Base-by-base conservation (phyloP, 2,329 filamentous ascomycete genomes). In the Colletotrichum navitas region DNA sequence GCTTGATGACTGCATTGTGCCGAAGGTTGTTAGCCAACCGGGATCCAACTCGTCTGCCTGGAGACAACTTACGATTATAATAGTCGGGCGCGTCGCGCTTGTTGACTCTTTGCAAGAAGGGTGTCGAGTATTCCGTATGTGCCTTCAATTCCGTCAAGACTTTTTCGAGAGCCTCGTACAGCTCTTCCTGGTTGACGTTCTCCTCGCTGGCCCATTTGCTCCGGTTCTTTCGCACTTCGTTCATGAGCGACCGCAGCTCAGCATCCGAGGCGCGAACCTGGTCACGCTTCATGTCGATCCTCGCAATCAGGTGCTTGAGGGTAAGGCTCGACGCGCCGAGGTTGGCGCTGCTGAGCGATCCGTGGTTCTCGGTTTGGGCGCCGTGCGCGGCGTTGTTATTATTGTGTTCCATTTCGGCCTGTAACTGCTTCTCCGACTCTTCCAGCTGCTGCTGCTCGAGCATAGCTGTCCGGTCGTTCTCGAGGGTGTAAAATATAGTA, bases 181-280 rank as follows among this genome's bases (percentile, higher is more conserved):
- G 87, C 82, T 99, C 96, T 81, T 99, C 96, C 82, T 99, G 96
- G 71, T 96, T 95, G 73, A 99, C 92, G 76, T 97, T 96, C 76
- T 99, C 96, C 81, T 98, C 96, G 80, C 93, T 98, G 4, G 96
- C 95, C 96, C 96, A 99, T 83, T 99, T 99, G 82, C 95, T 98
- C 77, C 96, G 89, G 77, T 98, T 98, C 82, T 98, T 99, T 74
- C 96, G 90, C 24, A 99, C 96, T 81, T 99, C 96, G 77, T 96
- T 98, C 89, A 99, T 97, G 70, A 99, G 85, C 61, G 92, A 94
- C 71, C 96, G 91, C 71, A 99, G 86, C 79, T 99, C 95, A 32
- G 94, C 93, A 83, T 99, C 96, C 1, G 95, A 97, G 24, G 96
- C 95, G 79, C 91, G 90, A 63, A 99, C 95, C 83, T 94, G 90